Evolutionary conservation across 2,329 filamentous ascomycete species (phyloP).

Genomic region (Claviceps purpurea): DNA sequence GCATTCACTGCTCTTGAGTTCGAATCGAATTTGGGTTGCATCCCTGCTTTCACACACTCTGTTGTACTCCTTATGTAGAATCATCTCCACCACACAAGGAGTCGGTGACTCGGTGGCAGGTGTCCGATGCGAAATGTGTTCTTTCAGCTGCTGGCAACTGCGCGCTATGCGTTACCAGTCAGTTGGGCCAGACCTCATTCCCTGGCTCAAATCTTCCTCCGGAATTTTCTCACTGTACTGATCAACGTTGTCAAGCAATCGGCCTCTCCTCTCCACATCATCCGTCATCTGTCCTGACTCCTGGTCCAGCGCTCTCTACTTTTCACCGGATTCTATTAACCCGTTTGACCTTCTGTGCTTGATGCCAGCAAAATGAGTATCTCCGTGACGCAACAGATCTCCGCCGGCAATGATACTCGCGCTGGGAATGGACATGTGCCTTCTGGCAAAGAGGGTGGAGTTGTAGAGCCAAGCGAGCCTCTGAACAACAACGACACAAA

Average conservation of each 20-base stretch:
- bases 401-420: background rate
- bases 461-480: background rate
- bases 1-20: too few species aligned
- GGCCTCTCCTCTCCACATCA: too few species aligned
- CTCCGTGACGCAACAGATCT: background rate
- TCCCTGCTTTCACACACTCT: too few species aligned
- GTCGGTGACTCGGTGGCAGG: too few species aligned
- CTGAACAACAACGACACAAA: conserved; percentile 2
- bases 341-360: background rate
- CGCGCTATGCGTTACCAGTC: background rate
- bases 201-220: background rate
- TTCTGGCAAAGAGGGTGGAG: background rate
- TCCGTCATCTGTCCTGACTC: background rate
- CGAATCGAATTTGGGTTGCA: too few species aligned
- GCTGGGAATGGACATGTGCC: background rate
- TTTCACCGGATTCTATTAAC: background rate
- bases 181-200: background rate
- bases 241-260: too few species aligned
- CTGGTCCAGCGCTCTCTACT: background rate
- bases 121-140: too few species aligned
- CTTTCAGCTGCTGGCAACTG: conserved; percentile 1
- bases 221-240: too few species aligned
- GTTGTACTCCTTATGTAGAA: too few species aligned
- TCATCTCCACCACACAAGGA: too few species aligned
- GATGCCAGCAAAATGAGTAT: background rate